These are phyloP conservation scores for Cinnamomum micranthum DNA, from an alignment of 164 flowering plant genomes.

Conservation along the genomic window DNA sequence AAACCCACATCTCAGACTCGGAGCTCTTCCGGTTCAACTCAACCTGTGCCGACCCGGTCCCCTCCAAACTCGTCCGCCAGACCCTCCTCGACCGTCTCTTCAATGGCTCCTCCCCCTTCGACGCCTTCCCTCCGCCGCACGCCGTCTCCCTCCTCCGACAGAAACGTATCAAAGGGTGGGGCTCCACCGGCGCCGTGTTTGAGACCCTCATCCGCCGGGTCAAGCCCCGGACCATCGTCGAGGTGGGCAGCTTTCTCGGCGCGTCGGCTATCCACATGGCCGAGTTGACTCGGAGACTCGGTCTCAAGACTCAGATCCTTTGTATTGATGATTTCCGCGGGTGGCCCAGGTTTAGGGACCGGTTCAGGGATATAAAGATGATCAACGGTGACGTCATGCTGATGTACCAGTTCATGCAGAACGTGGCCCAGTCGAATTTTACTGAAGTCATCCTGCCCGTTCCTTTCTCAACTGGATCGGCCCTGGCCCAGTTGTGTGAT, in stretches of 20 bases:
- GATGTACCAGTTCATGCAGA: slow-evolving; percentile 65
- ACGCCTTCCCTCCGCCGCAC: slow-evolving; percentile 57
- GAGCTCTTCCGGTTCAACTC: slow-evolving; percentile 40
- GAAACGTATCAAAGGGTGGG: slow-evolving; percentile 60
- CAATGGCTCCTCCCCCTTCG: slow-evolving; percentile 55
- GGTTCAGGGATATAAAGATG: slow-evolving; percentile 34
- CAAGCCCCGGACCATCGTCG: slow-evolving; percentile 54
- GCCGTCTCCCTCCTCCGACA: slow-evolving; percentile 23
- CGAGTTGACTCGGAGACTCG: slow-evolving; percentile 40
- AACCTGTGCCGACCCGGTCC: slow-evolving; percentile 38
- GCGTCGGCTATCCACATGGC: slow-evolving; percentile 82
- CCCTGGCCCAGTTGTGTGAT: slow-evolving; percentile 51
- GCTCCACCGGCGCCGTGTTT: slow-evolving; percentile 66
- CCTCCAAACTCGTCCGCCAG: slow-evolving; percentile 31
- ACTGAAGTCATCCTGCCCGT: slow-evolving; percentile 45
- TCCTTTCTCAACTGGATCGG: slow-evolving; percentile 58
- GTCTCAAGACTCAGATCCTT: slow-evolving; percentile 52
- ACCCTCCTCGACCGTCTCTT: slow-evolving; percentile 42
- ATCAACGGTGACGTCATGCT: slow-evolving; percentile 61
- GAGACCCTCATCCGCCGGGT: slow-evolving; percentile 46
- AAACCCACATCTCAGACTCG: neutral
- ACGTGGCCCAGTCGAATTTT: slow-evolving; percentile 32
- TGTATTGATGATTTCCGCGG: slow-evolving; percentile 85
- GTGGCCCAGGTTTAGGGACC: slow-evolving; percentile 61
- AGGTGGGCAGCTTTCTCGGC: slow-evolving; percentile 68